Conservation (phyloP, 2,329 filamentous ascomycete species). For the Setomelanomma holmii region DNA sequence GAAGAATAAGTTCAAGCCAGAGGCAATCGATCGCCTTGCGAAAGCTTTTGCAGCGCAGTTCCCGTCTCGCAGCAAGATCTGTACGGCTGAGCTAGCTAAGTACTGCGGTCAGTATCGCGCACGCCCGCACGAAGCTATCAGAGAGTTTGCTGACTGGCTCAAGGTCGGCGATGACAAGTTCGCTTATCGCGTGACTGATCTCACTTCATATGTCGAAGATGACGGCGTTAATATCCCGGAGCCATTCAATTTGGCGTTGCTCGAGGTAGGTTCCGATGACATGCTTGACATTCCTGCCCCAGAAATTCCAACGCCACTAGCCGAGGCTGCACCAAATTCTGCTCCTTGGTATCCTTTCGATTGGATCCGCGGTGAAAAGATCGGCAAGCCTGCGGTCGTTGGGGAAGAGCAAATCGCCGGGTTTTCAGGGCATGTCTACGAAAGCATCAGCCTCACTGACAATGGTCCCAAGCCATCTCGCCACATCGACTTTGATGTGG, state of each 20-base stretch:
- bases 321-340: no score
- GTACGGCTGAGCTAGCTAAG: conserved; percentile 16
- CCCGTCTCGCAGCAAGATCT: conserved; percentile 8
- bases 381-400: no score
- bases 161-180: conserved; percentile 13
- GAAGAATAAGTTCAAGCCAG: conserved; percentile 1
- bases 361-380: no score
- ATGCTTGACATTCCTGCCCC: not conserved
- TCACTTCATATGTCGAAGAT: conserved; percentile 3
- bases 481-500: no score
- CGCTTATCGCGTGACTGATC: conserved; percentile 3
- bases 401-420: no score
- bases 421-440: no score
- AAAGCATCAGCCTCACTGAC: no score
- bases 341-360: not conserved
- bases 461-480: no score
- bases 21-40: conserved; percentile 12
- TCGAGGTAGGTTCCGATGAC: conserved; percentile 3
- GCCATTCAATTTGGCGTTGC: conserved; percentile 5
- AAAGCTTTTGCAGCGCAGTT: conserved; percentile 16
- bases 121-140: conserved; percentile 12
- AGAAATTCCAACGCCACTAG: not conserved
- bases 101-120: conserved; percentile 15
- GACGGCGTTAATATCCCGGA: conserved; percentile 12
- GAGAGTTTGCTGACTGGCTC: conserved; percentile 15